Conservation (phyloP, 2,329 filamentous ascomycete genomes). For the Ceratocystis eucalypticola region DNA sequence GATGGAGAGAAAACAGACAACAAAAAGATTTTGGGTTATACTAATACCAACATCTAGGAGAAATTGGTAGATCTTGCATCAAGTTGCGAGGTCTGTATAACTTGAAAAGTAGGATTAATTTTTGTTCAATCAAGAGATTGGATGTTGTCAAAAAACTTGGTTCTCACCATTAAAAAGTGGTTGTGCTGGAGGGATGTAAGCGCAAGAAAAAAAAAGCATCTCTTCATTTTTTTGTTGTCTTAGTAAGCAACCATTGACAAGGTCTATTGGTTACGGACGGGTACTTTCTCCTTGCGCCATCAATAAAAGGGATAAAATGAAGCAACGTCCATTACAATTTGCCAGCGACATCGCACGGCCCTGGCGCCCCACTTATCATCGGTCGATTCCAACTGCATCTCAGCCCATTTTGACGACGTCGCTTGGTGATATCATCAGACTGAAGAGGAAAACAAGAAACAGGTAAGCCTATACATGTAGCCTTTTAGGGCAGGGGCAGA, state of each 20-base stretch:
- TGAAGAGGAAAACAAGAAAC: not conserved
- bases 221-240: not conserved
- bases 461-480: conserved; percentile 3
- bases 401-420: conserved; percentile 20
- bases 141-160: not conserved
- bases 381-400: conserved; percentile 19
- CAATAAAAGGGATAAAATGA: not conserved
- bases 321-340: conserved; percentile 12
- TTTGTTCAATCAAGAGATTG: not conserved
- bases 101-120: not conserved
- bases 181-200: not conserved
- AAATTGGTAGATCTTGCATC: not conserved
- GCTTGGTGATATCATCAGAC: conserved; percentile 17
- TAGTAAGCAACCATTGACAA: not conserved
- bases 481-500: not conserved
- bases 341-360: conserved; percentile 15
- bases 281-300: not conserved
- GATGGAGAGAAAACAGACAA: not conserved
- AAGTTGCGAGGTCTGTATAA: not conserved
- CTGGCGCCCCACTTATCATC: conserved; percentile 17
- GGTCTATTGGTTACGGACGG: not conserved
- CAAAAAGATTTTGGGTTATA: not conserved
- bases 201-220: not conserved
- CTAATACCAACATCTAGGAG: not conserved
- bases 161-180: not conserved